Base-by-base conservation (phyloP, 1,284 basidiomycete species). In the Chalciporus sp. region DNA sequence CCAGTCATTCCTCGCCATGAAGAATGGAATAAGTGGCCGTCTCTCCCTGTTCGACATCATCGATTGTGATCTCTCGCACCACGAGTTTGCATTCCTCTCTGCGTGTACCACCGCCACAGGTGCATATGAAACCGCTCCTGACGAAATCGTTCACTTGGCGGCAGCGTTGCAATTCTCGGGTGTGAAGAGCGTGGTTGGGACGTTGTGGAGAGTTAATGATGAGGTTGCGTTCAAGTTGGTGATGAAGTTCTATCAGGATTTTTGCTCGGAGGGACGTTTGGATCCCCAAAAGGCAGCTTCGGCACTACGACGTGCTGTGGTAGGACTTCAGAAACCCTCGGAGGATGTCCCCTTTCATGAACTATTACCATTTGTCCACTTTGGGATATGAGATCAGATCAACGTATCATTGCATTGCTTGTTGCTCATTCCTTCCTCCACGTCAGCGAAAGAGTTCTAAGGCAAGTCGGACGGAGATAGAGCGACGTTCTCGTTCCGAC, bases 1-100 rank as follows among this genome's bases (percentile, higher is more conserved):
- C 39, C 52, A 61, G 0, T 60, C 61, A 0, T 53, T 47, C 7
- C 60, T 69, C 43, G 46, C 45, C 9, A 61, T 67, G 35, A 47
- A 61, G 19, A 60, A 62, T 28, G 52, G 33, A 2, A 29, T 35
- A 3, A 35, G 33, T 14, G 33, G 57, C 11, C 58, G 48, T 2
- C 55, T 61, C 17, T 46, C 33, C 1, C 47, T 61, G 11, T 41
- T 51, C 9, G 52, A 55, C 42, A 52, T 71, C 7, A 57, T 64
- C 0, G 51, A 62, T 11, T 52, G 58, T 0, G 39, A 58, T 35
- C 44, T 63, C 1, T 58, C 62, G 10, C 48, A 51, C 2, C 59
- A 61, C 28, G 40, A 49, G 14, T 55, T 61, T 9, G 47, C 37
- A 7, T 59, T 59, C 40, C 58, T 60, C 2, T 59, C 53, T 7